A percentile compares a stretch with the other conserved stretches of the same genome.
Evolutionary conservation across 1,284 basidiomycete species (phyloP).

Genomic region (Pseudozyma thailandica): DNA sequence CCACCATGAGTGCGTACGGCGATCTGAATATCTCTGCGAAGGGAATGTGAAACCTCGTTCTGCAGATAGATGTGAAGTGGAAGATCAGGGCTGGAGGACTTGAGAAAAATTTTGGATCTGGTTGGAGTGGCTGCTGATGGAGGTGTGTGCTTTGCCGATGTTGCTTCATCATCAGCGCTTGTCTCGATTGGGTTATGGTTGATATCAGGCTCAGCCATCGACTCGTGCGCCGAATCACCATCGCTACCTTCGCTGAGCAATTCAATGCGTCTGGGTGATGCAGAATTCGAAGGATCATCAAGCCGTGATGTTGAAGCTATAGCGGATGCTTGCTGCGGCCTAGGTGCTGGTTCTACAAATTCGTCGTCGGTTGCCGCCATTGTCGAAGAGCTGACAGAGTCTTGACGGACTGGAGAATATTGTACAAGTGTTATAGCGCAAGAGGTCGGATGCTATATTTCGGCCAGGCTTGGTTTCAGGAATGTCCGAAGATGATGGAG

Average conservation of each 20-base stretch:
- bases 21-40: constrained; percentile 13
- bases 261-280: too few relatives aligned
- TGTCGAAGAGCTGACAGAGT: background rate
- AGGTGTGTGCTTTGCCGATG: background rate
- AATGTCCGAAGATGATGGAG: too few relatives aligned
- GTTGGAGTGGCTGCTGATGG: background rate
- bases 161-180: background rate
- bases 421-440: too few relatives aligned
- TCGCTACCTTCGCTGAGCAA: too few relatives aligned
- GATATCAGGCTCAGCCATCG: too few relatives aligned
- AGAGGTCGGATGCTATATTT: too few relatives aligned
- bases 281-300: background rate
- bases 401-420: too few relatives aligned
- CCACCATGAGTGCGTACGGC: constrained; percentile 33
- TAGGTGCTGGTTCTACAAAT: constrained; percentile 9
- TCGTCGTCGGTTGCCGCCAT: constrained; percentile 6
- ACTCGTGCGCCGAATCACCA: too few relatives aligned
- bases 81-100: constrained; percentile 15
- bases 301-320: constrained; percentile 10
- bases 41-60: constrained; percentile 8
- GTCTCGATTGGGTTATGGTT: background rate
- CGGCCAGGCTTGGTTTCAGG: too few relatives aligned
- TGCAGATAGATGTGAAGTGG: constrained; percentile 29
- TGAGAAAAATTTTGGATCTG: constrained; percentile 27
- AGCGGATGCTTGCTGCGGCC: background rate